Base-by-base conservation (phyloP, 345 rosid genomes). In the Erucastrum elatum region DNA sequence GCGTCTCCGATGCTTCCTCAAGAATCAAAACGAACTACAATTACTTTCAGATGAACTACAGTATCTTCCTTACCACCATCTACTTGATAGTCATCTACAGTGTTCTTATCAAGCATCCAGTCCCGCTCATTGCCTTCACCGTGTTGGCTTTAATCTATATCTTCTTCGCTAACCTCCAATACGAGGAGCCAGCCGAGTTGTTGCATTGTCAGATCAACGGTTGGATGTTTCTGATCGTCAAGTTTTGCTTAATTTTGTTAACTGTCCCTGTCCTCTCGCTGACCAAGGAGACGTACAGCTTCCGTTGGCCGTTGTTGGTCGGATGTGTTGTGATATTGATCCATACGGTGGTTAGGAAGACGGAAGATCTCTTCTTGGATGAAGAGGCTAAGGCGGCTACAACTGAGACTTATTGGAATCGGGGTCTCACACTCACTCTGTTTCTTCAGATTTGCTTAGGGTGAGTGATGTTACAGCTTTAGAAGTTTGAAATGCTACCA, bases 331-430 rank as follows among this genome's bases (percentile, higher is more conserved):
- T 87, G 16, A 82, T 94, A 62, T 58, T 80, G 84, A 39, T 86
- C 12, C 98, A 92, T 29, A 91, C 89, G 56, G 87, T 84, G 17
- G 37, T 90, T 16, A 87, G 98, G 87, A 90, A 71, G 87, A 87
- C 86, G 25, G 94, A 94, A 13, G 92, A 90, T 82, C 78, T 88
- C 82, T 77, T 72, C 69, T 27, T 81, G 64, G 94, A 88, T 64
- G 97, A 85, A 79, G 98, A 87, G 39, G 79, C 87, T 15, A 82
- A 85, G 25, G 21, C 8, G 56, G 2, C 72, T 72, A 29, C 13
- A 13, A 59, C 29, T 44, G 74, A 80, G 59, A 10, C 49, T 9
- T 41, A 41, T 41, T 41, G 49, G 49, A 41, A 41, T 10, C 4
- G 49, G 49, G 13, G 49, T 41, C 49, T 41, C 49, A 41, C 10